A percentile compares a stretch with the other conserved stretches of the same genome.
Evolutionary conservation across 441 rosid species (phyloP).

Genomic region (Macaranga tanarius): DNA sequence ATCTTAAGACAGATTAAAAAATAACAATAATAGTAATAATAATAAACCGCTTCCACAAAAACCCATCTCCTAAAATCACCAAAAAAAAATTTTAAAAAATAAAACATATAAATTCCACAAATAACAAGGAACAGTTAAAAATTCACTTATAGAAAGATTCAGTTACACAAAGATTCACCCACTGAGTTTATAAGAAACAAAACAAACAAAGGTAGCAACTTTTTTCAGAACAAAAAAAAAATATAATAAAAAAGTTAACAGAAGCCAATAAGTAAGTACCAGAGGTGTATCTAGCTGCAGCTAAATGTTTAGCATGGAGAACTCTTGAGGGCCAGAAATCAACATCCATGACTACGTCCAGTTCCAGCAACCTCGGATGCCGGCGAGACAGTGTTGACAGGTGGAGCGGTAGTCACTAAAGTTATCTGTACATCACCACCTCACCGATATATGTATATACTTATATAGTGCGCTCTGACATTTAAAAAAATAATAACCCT

Average conservation of each 20-base stretch:
- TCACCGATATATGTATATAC: too few species aligned
- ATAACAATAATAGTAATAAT: not conserved
- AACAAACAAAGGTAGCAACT: not conserved
- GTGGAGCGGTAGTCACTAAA: not conserved
- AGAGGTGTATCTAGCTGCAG: slow-evolving; percentile 30
- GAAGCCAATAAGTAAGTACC: slow-evolving; percentile 29
- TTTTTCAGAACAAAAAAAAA: too few species aligned
- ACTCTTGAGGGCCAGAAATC: slow-evolving; percentile 43
- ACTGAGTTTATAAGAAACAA: not conserved
- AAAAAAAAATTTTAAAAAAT: not conserved
- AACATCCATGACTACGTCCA: slow-evolving; percentile 38
- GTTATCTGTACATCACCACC: not conserved
- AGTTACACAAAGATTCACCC: too few species aligned
- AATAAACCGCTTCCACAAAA: not conserved
- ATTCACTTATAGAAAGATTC: too few species aligned
- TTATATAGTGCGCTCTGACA: slow-evolving; percentile 15
- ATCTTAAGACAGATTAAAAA: not conserved
- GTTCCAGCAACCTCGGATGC: not conserved
- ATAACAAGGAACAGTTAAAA: too few species aligned
- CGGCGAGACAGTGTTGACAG: slow-evolving; percentile 1
- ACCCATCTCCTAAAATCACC: slow-evolving; percentile 4
- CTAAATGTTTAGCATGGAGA: slow-evolving; percentile 36
- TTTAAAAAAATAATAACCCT: slow-evolving; percentile 17
- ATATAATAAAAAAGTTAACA: too few species aligned
- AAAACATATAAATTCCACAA: too few species aligned